Evolutionary conservation across 2,329 filamentous ascomycete species (phyloP).

Genomic region (Myotisia sp.): DNA sequence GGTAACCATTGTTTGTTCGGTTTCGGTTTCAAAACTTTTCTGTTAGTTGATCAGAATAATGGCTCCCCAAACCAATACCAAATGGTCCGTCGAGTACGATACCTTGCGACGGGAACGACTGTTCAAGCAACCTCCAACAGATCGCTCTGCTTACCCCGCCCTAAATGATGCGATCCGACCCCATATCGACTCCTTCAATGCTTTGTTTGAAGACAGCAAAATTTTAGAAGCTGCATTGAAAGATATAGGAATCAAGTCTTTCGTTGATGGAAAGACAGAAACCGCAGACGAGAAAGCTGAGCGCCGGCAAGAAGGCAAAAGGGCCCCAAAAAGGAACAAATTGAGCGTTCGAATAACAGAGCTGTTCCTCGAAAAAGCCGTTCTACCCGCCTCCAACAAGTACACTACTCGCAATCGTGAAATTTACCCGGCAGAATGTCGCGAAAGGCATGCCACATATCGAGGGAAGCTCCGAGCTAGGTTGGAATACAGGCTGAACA

Average conservation of each 20-base stretch:
- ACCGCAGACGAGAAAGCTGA: conserved; percentile 24
- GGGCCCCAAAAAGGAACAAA: conserved; percentile 48
- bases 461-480: conserved; percentile 70
- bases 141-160: conserved; percentile 74
- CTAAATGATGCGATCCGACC: conserved; percentile 76
- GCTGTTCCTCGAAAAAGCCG: conserved; percentile 67
- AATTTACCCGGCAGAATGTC: conserved; percentile 80
- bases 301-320: conserved; percentile 40
- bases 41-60: conserved; percentile 35
- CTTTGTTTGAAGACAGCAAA: conserved; percentile 61
- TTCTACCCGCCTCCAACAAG: conserved; percentile 70
- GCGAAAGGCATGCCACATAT: conserved; percentile 87
- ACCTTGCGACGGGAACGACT: conserved; percentile 75
- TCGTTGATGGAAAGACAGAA: conserved; percentile 59
- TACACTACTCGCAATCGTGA: conserved; percentile 63
- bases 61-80: conserved; percentile 46
- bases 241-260: conserved; percentile 82
- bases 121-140: conserved; percentile 75
- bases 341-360: conserved; percentile 67
- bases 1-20: too few species aligned
- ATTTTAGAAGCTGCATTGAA: conserved; percentile 59
- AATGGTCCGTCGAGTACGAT: conserved; percentile 77
- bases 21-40: too few species aligned
- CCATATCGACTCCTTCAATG: conserved; percentile 93
- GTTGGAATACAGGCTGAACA: conserved; percentile 75